phyloP scores from a whole-genome alignment of 148 eudicot genomes.

The Amaranthus palmeri region DNA sequence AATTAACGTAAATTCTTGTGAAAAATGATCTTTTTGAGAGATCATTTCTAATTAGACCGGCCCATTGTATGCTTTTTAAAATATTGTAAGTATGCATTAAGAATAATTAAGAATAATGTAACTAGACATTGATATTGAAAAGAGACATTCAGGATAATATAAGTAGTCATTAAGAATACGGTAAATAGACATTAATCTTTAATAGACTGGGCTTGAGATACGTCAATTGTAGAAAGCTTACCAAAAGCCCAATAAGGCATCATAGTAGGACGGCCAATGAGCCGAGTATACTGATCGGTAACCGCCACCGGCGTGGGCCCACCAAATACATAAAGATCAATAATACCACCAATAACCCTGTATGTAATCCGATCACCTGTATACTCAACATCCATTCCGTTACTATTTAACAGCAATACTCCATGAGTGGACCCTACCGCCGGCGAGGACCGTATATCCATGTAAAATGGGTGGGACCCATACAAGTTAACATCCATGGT shows the following conservation, averaged over 20 bases:
- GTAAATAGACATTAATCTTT: too few species aligned
- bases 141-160: too few species aligned
- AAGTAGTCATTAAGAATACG: too few species aligned
- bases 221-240: too few species aligned
- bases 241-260: conserved; percentile 68
- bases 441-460: conserved; percentile 39
- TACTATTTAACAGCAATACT: conserved; percentile 42
- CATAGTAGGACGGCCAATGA: conserved; percentile 48
- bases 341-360: conserved; percentile 46
- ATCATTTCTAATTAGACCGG: too few species aligned
- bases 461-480: conserved; percentile 54
- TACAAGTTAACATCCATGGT: conserved; percentile 38
- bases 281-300: conserved; percentile 42
- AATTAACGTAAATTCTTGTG: too few species aligned
- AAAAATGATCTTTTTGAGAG: too few species aligned
- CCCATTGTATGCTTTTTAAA: too few species aligned
- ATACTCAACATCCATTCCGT: conserved; percentile 57
- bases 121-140: too few species aligned
- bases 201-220: too few species aligned
- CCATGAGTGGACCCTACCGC: conserved; percentile 38
- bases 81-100: too few species aligned
- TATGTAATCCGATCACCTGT: conserved; percentile 43
- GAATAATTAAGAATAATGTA: too few species aligned
- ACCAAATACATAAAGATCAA: conserved; percentile 43
- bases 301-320: conserved; percentile 39